These are phyloP conservation scores for Vaccinium vitisidaea DNA, from an alignment of 148 eudicot genomes.

Conservation along the genomic window DNA sequence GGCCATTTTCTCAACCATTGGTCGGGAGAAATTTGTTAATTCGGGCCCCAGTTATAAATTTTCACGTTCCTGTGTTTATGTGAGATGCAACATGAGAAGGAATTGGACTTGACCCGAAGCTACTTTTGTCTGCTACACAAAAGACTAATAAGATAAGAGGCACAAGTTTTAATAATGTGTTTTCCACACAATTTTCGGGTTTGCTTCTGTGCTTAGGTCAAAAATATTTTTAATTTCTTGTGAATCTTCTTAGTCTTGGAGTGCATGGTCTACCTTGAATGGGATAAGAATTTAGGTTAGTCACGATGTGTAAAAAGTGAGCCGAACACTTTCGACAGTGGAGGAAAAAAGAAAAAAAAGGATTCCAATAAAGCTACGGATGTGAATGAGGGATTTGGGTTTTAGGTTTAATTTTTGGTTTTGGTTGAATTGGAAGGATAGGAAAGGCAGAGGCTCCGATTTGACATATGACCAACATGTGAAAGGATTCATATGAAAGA, in stretches of 20 bases:
- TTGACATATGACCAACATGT: neutral
- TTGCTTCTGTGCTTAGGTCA: no score
- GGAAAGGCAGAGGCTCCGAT: neutral
- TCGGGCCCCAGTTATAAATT: neutral
- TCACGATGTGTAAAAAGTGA: no score
- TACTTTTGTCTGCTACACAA: slow-evolving; percentile 23
- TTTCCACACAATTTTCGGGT: no score
- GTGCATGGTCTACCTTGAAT: no score
- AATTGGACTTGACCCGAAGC: slow-evolving; percentile 14
- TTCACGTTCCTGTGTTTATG: neutral
- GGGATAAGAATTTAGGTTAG: no score
- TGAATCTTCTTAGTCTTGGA: no score
- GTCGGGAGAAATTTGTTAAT: neutral
- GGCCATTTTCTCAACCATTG: neutral
- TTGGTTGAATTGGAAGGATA: neutral
- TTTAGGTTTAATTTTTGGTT: neutral
- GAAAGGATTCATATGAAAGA: neutral
- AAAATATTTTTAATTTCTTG: no score
- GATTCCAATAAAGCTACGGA: neutral
- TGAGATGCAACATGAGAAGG: neutral
- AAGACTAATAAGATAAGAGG: no score
- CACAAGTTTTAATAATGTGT: no score
- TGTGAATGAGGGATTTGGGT: neutral
- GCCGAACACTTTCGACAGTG: no score
- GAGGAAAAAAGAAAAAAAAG: no score